These are phyloP conservation scores for Aegilops speltoides DNA, from an alignment of 176 grass and related monocot genomes.

Conservation along the genomic window DNA sequence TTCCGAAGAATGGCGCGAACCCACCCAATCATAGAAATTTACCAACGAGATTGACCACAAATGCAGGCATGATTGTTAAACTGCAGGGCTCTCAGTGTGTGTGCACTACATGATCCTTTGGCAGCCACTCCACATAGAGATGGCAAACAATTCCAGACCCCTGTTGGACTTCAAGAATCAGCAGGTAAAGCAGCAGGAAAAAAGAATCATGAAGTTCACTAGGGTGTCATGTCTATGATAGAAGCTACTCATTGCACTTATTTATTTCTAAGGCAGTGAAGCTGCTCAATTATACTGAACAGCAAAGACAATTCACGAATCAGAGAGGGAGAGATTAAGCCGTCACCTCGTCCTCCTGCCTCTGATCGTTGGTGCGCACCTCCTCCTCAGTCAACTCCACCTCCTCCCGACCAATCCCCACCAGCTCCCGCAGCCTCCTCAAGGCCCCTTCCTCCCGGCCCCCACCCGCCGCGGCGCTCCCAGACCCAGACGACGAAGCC, in stretches of 20 bases:
- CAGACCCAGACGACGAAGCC: slow-evolving; percentile 25
- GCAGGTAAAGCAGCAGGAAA: not conserved
- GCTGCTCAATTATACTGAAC: not conserved
- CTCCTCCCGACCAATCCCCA: slow-evolving; percentile 15
- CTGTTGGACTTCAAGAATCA: not conserved
- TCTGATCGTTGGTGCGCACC: slow-evolving; percentile 43
- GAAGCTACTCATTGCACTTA: not conserved
- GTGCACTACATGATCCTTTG: not conserved
- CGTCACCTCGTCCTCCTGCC: slow-evolving; percentile 64
- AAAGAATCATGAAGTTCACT: not conserved
- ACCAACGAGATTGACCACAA: not conserved
- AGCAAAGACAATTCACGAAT: not conserved
- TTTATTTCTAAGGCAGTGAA: not conserved
- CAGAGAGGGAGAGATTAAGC: not conserved
- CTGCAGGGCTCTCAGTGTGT: not conserved
- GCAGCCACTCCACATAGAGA: not conserved
- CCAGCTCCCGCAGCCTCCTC: slow-evolving; percentile 55
- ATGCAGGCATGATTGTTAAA: not conserved
- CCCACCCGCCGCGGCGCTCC: slow-evolving; percentile 12
- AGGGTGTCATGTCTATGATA: not conserved
- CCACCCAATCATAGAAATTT: not conserved
- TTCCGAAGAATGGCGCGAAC: not conserved
- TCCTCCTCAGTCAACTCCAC: slow-evolving; percentile 53
- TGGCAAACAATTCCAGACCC: not conserved
- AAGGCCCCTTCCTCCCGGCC: slow-evolving; percentile 44